Evolutionary conservation across 169 alveolate species (phyloP), one percentile per base, ranked within the genome.

Genomic region (Plasmodium chabaudi): DNA sequence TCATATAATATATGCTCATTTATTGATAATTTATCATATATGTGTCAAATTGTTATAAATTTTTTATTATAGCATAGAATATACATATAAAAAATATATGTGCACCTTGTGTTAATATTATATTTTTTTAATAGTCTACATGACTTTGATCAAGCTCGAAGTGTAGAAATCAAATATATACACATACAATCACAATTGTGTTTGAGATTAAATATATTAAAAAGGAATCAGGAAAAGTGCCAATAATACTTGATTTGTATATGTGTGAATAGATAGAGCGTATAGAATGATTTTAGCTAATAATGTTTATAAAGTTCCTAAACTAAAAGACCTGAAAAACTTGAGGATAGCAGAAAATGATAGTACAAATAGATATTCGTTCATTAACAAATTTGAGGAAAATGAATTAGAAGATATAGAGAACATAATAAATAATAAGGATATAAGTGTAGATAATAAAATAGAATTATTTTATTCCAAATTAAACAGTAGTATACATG

Each of bases 341-440:
- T 60, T 65, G 56, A 53, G 55, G 42, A 55, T 65, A 44, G 53
- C 67, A 47, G 89, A 79, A 55, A 51, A 27, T 79, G 89, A 79
- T 65, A 42, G 63, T n/a, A 67, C 10, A 34, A 68, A 17, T 1
- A 79, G 71, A 17, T 55, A 68, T 15, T 44, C 19, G 17, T 65
- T 56, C 47, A 10, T 79, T 7, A 79, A 65, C 9, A 63, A 79
- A 5, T 34, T 44, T 55, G 46, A 27, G n/a, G 72, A 34, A 56
- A 79, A 79, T 79, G 89, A 79, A n/a, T 42, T 79, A 34, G 59
- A 79, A 9, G 84, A 79, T 53, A 9, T 79, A 9, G 89, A 79
- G 17, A 67, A 25, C 15, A 46, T 79, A 65, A 69, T 79, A 46
- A 64, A 67, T 42, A 79, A 79, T 56, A 56, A 67, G 13, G 44